phyloP scores from a whole-genome alignment of 2,329 filamentous ascomycete species.

The Lanzia echinophila region DNA sequence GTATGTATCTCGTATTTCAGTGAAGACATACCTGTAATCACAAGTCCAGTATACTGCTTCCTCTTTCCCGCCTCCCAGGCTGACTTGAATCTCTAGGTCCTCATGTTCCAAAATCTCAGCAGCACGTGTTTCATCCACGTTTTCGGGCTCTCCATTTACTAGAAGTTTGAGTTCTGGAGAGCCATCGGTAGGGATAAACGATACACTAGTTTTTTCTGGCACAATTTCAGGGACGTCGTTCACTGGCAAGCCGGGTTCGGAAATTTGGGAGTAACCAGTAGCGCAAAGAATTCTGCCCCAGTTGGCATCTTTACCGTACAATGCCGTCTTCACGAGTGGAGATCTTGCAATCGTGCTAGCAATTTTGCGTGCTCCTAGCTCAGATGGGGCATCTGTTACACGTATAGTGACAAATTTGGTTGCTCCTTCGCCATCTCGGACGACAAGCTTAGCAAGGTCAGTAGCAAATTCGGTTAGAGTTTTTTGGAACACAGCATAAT shows the following conservation, averaged over 20 bases:
- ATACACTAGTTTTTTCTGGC: conserved; percentile 67
- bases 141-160: conserved; percentile 73
- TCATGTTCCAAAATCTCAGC: conserved; percentile 72
- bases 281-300: conserved; percentile 97
- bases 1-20: conserved; percentile 9
- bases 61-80: conserved; percentile 60
- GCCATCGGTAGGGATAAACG: conserved; percentile 73
- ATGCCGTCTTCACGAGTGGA: conserved; percentile 90
- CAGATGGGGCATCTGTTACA: conserved; percentile 65
- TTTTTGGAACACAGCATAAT: conserved; percentile 64
- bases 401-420: conserved; percentile 97
- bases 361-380: conserved; percentile 67
- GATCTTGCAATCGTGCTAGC: conserved; percentile 85
- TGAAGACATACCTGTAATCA: conserved; percentile 66
- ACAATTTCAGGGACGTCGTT: conserved; percentile 58
- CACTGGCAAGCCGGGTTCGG: conserved; percentile 48
- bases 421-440: conserved; percentile 92
- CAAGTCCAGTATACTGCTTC: conserved; percentile 77
- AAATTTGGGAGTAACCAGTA: conserved; percentile 70
- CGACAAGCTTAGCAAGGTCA: conserved; percentile 84
- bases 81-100: conserved; percentile 72
- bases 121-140: conserved; percentile 69
- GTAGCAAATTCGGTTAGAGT: conserved; percentile 72
- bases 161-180: conserved; percentile 68
- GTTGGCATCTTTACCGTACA: conserved; percentile 96